A percentile compares a stretch with the other conserved stretches of the same genome.
These are phyloP conservation scores for Clarireedia paspali DNA, from an alignment of 2,329 filamentous ascomycete species.

Conservation along the genomic window DNA sequence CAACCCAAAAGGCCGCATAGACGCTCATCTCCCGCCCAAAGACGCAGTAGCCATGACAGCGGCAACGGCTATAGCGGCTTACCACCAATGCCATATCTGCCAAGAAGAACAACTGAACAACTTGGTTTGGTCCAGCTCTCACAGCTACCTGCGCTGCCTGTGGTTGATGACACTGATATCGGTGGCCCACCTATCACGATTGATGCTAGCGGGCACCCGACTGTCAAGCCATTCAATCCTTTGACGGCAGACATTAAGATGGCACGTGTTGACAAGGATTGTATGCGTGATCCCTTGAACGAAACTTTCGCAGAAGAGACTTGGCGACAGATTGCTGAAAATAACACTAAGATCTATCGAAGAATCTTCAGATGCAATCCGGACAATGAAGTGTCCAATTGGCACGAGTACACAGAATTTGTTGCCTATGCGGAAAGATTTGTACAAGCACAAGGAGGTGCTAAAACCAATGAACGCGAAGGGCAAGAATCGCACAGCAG, in stretches of 20 bases:
- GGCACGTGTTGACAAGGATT: slow-evolving; percentile 75
- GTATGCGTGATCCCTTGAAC: slow-evolving; percentile 86
- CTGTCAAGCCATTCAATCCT: slow-evolving; percentile 39
- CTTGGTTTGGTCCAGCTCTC: slow-evolving; percentile 60
- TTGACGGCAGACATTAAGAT: slow-evolving; percentile 61
- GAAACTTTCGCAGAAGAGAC: slow-evolving; percentile 77
- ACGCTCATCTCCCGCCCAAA: slow-evolving; percentile 15
- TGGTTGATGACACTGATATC: slow-evolving; percentile 73
- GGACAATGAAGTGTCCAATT: slow-evolving; percentile 86
- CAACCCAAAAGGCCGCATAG: slow-evolving; percentile 40
- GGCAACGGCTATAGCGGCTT: slow-evolving; percentile 39
- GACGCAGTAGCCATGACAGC: slow-evolving; percentile 15
- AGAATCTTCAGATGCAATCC: slow-evolving; percentile 96
- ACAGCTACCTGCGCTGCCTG: slow-evolving; percentile 62
- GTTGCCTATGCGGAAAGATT: slow-evolving; percentile 70
- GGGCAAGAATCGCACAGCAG: slow-evolving; percentile 25
- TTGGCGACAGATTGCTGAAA: slow-evolving; percentile 81
- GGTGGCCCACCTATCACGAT: slow-evolving; percentile 60
- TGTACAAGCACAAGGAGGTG: slow-evolving; percentile 35
- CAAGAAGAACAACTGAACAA: slow-evolving; percentile 56
- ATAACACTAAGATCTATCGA: slow-evolving; percentile 92
- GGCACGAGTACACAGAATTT: slow-evolving; percentile 66
- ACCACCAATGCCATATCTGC: slow-evolving; percentile 50
- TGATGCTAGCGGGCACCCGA: slow-evolving; percentile 44
- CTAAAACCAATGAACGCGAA: slow-evolving; percentile 27